Conservation (phyloP, 192 early-diverging fungal species). For the Dissophora globulifera region DNA sequence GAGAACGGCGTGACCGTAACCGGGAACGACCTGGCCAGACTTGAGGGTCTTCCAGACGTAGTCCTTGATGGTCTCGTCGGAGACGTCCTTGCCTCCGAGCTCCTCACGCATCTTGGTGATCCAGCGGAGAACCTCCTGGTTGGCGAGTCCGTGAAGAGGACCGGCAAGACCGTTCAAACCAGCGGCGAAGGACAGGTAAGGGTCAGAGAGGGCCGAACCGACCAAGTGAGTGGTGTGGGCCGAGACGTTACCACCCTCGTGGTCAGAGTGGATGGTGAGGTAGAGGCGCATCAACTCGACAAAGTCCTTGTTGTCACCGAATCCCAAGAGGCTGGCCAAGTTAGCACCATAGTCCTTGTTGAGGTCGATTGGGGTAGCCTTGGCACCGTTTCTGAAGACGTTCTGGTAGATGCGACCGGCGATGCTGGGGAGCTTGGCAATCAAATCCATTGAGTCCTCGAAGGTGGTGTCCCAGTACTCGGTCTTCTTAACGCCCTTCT, state of each 20-base stretch:
- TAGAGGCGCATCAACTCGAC: slow-evolving; percentile 98
- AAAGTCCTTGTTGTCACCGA: slow-evolving; percentile 87
- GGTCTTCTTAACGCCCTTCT: slow-evolving; percentile 88
- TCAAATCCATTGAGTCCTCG: slow-evolving; percentile 98
- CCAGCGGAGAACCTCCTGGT: slow-evolving; percentile 99
- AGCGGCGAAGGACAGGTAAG: slow-evolving; percentile 97
- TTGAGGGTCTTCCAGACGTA: slow-evolving; percentile 98
- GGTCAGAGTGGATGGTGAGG: slow-evolving; percentile 99
- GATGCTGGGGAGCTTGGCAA: slow-evolving; percentile 97
- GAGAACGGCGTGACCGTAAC: slow-evolving; percentile 99
- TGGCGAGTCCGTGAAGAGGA: slow-evolving; percentile 99
- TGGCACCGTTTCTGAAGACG: slow-evolving; percentile 94
- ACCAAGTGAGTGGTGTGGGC: slow-evolving; percentile 95
- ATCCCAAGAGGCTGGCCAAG: slow-evolving; percentile 94
- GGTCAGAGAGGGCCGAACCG: slow-evolving; percentile 97
- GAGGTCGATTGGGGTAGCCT: slow-evolving; percentile 84
- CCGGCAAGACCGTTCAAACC: slow-evolving; percentile 98
- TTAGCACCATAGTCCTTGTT: slow-evolving; percentile 96
- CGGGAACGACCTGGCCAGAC: slow-evolving; percentile 96
- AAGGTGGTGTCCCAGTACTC: slow-evolving; percentile 97
- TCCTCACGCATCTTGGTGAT: slow-evolving; percentile 91
- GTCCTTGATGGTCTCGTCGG: slow-evolving; percentile 94
- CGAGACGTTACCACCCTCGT: slow-evolving; percentile 99
- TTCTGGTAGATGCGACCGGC: slow-evolving; percentile 99
- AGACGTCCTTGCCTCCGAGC: slow-evolving; percentile 83